These are phyloP conservation scores for Spirogloea muscicola DNA, from an alignment of 139 green algal species.

Conservation along the genomic window DNA sequence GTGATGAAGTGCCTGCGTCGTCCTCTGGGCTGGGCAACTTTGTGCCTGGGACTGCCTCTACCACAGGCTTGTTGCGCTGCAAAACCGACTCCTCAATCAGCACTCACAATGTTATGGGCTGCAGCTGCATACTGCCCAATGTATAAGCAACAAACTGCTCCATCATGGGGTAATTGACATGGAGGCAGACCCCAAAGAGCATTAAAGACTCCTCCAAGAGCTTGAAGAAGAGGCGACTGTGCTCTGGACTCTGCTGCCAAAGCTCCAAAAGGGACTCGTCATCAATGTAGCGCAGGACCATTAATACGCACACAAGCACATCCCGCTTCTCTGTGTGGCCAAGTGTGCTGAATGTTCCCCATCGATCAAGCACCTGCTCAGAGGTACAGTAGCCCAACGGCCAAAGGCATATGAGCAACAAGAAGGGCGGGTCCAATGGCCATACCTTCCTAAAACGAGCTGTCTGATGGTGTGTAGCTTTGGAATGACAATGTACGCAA, in stretches of 20 bases:
- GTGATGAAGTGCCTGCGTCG: not conserved
- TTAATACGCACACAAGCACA: slow-evolving; percentile 40
- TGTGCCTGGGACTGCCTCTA: not conserved
- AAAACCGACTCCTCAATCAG: too few species aligned
- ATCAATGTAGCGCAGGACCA: slow-evolving; percentile 28
- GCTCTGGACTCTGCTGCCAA: slow-evolving; percentile 11
- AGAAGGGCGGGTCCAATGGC: too few species aligned
- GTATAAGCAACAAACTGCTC: too few species aligned
- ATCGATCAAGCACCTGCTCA: not conserved
- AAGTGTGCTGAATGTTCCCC: slow-evolving; percentile 18
- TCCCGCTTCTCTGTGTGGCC: slow-evolving; percentile 14
- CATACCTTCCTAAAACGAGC: too few species aligned
- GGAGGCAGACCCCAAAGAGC: slow-evolving; percentile 41
- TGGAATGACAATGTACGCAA: too few species aligned
- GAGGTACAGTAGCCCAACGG: too few species aligned
- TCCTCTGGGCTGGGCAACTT: not conserved
- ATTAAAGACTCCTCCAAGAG: slow-evolving; percentile 30
- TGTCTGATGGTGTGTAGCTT: too few species aligned
- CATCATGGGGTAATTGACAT: too few species aligned
- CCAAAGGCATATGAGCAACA: too few species aligned
- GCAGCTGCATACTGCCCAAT: too few species aligned
- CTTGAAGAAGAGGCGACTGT: slow-evolving; percentile 29
- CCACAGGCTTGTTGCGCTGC: too few species aligned
- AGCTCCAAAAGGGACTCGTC: slow-evolving; percentile 13
- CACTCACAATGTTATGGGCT: too few species aligned